A percentile compares a stretch with the other conserved stretches of the same genome.
phyloP scores from a whole-genome alignment of 495 filamentous ascomycete genomes.

The Penicillium alfredii region DNA sequence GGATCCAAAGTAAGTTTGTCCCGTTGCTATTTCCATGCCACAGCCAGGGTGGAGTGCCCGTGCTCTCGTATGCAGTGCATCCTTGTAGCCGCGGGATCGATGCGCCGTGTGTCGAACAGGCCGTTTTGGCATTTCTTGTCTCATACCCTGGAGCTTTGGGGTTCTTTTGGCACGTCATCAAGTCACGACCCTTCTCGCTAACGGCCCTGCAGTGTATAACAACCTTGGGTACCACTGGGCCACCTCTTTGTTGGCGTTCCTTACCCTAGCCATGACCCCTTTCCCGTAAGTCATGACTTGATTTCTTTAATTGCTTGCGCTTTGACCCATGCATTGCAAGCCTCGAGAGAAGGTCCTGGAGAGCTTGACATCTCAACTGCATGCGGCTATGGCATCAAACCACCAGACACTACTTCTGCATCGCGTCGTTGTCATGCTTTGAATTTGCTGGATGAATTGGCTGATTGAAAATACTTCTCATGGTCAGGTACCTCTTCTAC shows the following conservation, averaged over 20 bases:
- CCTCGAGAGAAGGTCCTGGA: background rate
- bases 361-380: slow-evolving; percentile 4
- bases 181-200: slow-evolving; percentile 21
- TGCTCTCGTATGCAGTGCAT: slow-evolving; percentile 12
- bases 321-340: slow-evolving; percentile 8
- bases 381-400: slow-evolving; percentile 1
- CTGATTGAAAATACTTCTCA: background rate
- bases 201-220: slow-evolving; percentile 52
- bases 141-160: background rate
- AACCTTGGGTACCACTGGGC: slow-evolving; percentile 69
- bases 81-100: slow-evolving; percentile 4
- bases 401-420: background rate
- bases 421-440: too few relatives aligned
- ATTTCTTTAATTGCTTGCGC: slow-evolving; percentile 2
- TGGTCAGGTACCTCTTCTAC: slow-evolving; percentile 56
- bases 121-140: background rate
- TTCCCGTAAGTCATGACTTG: slow-evolving; percentile 50
- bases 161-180: slow-evolving; percentile 2
- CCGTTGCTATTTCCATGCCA: slow-evolving; percentile 2
- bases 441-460: too few relatives aligned
- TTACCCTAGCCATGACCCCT: slow-evolving; percentile 64
- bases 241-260: slow-evolving; percentile 58
- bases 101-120: slow-evolving; percentile 9
- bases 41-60: slow-evolving; percentile 5
- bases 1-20: slow-evolving; percentile 55